phyloP scores from a whole-genome alignment of 2,329 filamentous ascomycete species.

The Pseudonectria buxi region DNA sequence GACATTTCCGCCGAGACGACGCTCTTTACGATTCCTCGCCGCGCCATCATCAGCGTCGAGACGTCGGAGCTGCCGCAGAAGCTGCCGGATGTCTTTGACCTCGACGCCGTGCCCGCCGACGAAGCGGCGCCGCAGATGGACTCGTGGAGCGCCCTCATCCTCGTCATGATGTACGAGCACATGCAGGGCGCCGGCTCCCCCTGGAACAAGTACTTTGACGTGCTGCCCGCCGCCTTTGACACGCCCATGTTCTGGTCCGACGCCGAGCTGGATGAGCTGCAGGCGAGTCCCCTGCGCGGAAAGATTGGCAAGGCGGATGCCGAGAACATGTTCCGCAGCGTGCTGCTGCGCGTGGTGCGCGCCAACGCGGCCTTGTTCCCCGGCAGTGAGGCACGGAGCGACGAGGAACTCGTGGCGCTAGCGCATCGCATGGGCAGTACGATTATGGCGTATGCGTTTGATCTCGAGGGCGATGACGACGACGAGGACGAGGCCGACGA shows the following conservation, averaged over 20 bases:
- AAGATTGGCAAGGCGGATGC: slow-evolving; percentile 72
- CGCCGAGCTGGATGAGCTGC: slow-evolving; percentile 62
- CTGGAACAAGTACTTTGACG: slow-evolving; percentile 73
- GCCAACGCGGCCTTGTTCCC: slow-evolving; percentile 38
- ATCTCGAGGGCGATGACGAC: slow-evolving; percentile 54
- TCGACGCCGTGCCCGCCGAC: slow-evolving; percentile 21
- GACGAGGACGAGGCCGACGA: slow-evolving; percentile 53
- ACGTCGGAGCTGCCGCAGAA: slow-evolving; percentile 61
- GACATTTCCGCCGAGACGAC: slow-evolving; percentile 69
- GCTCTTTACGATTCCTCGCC: slow-evolving; percentile 73
- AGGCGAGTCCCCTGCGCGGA: slow-evolving; percentile 66
- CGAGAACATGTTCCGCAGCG: slow-evolving; percentile 57
- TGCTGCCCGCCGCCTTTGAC: slow-evolving; percentile 67
- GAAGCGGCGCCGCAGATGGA: slow-evolving; percentile 34
- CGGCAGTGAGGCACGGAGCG: slow-evolving; percentile 27
- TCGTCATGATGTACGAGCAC: slow-evolving; percentile 74
- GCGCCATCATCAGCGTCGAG: slow-evolving; percentile 61
- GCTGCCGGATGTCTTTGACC: slow-evolving; percentile 48
- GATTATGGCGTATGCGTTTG: slow-evolving; percentile 92
- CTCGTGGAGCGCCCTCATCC: slow-evolving; percentile 56
- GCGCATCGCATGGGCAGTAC: slow-evolving; percentile 79
- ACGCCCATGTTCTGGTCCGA: slow-evolving; percentile 86
- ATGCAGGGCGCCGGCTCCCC: slow-evolving; percentile 51
- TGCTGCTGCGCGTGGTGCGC: slow-evolving; percentile 46
- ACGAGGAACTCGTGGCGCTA: slow-evolving; percentile 40